Evolutionary conservation across 768 basidiomycete genomes (phyloP).

Genomic region (Tricholoma bakamatsutake): DNA sequence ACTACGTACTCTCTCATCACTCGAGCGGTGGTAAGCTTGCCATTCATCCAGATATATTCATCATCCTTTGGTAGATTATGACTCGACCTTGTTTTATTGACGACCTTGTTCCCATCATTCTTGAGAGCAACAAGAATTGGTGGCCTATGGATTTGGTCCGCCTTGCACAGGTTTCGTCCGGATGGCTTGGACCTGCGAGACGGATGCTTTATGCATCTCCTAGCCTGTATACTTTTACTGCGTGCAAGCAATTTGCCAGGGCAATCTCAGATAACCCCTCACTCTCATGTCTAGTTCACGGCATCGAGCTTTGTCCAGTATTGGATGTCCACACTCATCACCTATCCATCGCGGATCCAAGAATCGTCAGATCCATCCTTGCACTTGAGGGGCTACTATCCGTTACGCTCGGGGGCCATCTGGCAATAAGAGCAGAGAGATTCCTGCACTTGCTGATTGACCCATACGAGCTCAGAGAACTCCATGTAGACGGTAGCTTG

Average conservation of each 20-base stretch:
- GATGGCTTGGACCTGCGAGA: constrained; percentile 40
- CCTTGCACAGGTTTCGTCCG: constrained; percentile 44
- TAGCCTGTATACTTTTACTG: constrained; percentile 32
- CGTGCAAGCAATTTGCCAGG: constrained; percentile 35
- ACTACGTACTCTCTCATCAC: too few species aligned
- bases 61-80: not conserved
- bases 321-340: constrained; percentile 9
- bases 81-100: constrained; percentile 30
- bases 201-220: constrained; percentile 42
- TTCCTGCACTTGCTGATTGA: constrained; percentile 38
- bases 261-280: constrained; percentile 32
- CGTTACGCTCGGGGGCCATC: constrained; percentile 42
- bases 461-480: constrained; percentile 33
- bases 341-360: constrained; percentile 23
- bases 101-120: constrained; percentile 48
- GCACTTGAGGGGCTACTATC: constrained; percentile 34
- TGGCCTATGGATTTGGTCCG: constrained; percentile 46
- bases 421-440: constrained; percentile 41
- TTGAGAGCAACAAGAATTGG: constrained; percentile 45
- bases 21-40: too few species aligned
- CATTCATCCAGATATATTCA: not conserved
- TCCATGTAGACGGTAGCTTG: constrained; percentile 43
- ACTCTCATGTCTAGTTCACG: constrained; percentile 31
- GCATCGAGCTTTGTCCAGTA: constrained; percentile 36
- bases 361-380: constrained; percentile 36